Evolutionary conservation across 805 yeast genomes (phyloP), one percentile per base, ranked within the genome.

Genomic region (Lachancea cidri): DNA sequence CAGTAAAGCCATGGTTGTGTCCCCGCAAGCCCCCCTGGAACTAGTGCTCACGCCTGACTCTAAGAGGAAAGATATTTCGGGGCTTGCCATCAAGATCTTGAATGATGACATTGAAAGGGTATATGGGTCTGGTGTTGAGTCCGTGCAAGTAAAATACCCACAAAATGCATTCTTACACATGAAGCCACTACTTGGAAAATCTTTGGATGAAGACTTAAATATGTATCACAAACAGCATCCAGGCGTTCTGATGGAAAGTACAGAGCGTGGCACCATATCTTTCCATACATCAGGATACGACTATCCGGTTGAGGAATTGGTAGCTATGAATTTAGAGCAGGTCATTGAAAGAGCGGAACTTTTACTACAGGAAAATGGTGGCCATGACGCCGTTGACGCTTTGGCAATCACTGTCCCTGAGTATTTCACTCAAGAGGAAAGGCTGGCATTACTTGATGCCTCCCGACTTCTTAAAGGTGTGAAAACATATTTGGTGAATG

Each of bases 1-100:
- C 68, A 77, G 88, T 17, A 93, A 93, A 60, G 87, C 95, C 2
- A 86, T 82, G 37, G 69, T 93, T 35, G 84, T 93, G 31, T 96
- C 96, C 0, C 97, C 97, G 0, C 86, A 88, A 9, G 79, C 87
- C 16, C 83, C 88, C 13, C 81, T 89, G 57, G 98, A 93, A 55
- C 74, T 93, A 31, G 82, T 93, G 11, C 68, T 93, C 46, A 86
- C 97, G 3, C 82, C 86, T 18, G 98, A 93, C 54, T 83, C 96
- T 2, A 86, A 88, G 64, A 73, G 98, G 43, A 93, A 93, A 60
- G 98, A 91, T 54, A 69, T 81, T 4, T 74, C 89, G 3, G 96
- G 94, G 1, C 52, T 93, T 9, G 81, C 85, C 1, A 70, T 89
- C 45, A 74, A 79, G 38, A 60, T 67, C 1, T 52, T 66, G 22